phyloP scores from a whole-genome alignment of 1,284 basidiomycete species.

The Rhodotorula mucilaginosa region DNA sequence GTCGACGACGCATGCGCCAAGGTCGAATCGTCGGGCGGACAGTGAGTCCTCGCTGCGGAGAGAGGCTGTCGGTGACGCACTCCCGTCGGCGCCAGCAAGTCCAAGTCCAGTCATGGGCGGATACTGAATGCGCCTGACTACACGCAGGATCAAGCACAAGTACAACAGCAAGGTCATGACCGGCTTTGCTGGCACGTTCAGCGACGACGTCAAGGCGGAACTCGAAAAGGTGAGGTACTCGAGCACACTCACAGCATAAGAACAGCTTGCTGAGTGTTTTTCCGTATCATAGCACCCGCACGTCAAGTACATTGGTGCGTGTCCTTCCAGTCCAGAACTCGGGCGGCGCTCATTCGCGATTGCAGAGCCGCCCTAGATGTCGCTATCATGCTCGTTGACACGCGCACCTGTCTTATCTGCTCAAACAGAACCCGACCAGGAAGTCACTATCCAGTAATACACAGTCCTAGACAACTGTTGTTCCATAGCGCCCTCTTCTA shows the following conservation, averaged over 20 bases:
- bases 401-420: neutral
- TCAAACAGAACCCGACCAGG: slow-evolving; percentile 21
- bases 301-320: slow-evolving; percentile 36
- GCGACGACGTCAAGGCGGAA: slow-evolving; percentile 34
- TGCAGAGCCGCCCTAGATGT: too few species aligned
- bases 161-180: slow-evolving; percentile 30
- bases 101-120: neutral
- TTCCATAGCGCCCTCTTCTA: neutral
- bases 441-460: slow-evolving; percentile 17
- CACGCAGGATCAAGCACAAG: slow-evolving; percentile 26
- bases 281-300: slow-evolving; percentile 1
- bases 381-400: too few species aligned
- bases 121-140: neutral
- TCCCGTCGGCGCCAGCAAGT: neutral
- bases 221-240: slow-evolving; percentile 23
- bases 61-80: neutral
- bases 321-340: too few species aligned
- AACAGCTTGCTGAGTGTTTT: neutral
- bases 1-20: slow-evolving; percentile 12
- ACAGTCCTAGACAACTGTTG: neutral
- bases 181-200: slow-evolving; percentile 35
- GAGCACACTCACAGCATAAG: too few species aligned
- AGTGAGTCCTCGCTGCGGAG: slow-evolving; percentile 4
- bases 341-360: too few species aligned
- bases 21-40: slow-evolving; percentile 18